Percentiles rank a stretch among this genome's conserved stretches.
phyloP scores from a whole-genome alignment of 2,329 filamentous ascomycete genomes.

The Gliomastix tumulicola region DNA sequence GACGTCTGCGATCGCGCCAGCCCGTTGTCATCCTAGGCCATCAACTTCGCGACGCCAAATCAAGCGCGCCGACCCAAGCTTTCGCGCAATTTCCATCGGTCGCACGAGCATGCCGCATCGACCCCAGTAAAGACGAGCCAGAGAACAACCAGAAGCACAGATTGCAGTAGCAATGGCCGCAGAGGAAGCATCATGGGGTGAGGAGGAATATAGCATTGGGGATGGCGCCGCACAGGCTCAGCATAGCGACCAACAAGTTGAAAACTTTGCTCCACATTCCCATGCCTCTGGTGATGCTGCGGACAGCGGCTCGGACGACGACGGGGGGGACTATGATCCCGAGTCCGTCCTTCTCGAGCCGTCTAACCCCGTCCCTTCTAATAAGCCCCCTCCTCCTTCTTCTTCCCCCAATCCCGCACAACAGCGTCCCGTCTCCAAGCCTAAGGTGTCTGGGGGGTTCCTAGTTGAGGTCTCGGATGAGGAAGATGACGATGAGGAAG shows the following conservation, averaged over 20 bases:
- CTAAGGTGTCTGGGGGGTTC: slow-evolving; percentile 53
- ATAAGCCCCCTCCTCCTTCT: too few relatives aligned
- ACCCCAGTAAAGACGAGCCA: too few relatives aligned
- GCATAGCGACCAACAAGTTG: slow-evolving; percentile 47
- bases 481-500: slow-evolving; percentile 27
- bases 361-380: slow-evolving; percentile 26
- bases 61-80: too few relatives aligned
- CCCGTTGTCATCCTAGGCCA: too few relatives aligned
- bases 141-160: too few relatives aligned
- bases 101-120: too few relatives aligned
- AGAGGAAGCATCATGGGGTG: slow-evolving; percentile 40
- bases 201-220: slow-evolving; percentile 45
- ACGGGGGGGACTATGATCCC: slow-evolving; percentile 51
- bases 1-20: too few relatives aligned
- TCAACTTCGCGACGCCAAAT: too few relatives aligned
- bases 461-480: slow-evolving; percentile 54
- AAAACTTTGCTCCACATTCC: slow-evolving; percentile 39
- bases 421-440: slow-evolving; percentile 37
- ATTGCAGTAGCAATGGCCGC: slow-evolving; percentile 23
- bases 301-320: slow-evolving; percentile 43
- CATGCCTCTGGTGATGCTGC: slow-evolving; percentile 41
- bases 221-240: slow-evolving; percentile 49
- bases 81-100: too few relatives aligned
- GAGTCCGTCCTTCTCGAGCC: slow-evolving; percentile 42
- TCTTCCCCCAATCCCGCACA: too few relatives aligned